A percentile compares a stretch with the other conserved stretches of the same genome.
These are phyloP conservation scores for Plenodomus biglobosus DNA, from an alignment of 2,329 filamentous ascomycete species.

Conservation along the genomic window DNA sequence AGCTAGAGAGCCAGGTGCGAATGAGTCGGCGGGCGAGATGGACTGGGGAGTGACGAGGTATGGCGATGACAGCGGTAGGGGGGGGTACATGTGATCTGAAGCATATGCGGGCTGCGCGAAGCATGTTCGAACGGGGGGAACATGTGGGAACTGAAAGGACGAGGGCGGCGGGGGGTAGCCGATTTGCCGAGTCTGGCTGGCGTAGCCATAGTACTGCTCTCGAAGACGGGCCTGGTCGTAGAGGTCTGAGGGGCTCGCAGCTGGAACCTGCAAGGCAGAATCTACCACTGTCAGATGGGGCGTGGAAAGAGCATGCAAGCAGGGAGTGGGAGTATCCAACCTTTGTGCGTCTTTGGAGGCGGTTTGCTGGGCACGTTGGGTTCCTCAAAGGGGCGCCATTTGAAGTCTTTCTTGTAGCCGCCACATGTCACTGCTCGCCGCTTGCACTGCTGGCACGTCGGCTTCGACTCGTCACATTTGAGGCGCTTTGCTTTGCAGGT, in stretches of 20 bases:
- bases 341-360: constrained; percentile 50
- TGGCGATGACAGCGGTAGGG: constrained; percentile 18
- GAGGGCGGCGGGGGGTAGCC: constrained; percentile 17
- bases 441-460: constrained; percentile 66
- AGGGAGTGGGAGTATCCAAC: too few relatives aligned
- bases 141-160: constrained; percentile 11
- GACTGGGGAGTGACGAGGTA: constrained; percentile 29
- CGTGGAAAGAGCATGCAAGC: not conserved
- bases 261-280: constrained; percentile 8
- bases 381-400: constrained; percentile 72
- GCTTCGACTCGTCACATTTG: constrained; percentile 74
- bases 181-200: constrained; percentile 7
- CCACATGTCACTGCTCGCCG: constrained; percentile 67
- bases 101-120: constrained; percentile 16
- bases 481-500: constrained; percentile 73
- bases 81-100: constrained; percentile 10
- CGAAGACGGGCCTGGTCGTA: constrained; percentile 1
- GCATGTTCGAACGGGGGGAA: constrained; percentile 9
- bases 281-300: constrained; percentile 16
- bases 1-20: constrained; percentile 39
- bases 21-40: constrained; percentile 33
- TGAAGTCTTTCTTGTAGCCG: constrained; percentile 75
- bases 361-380: constrained; percentile 55
- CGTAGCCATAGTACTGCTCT: constrained; percentile 11
- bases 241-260: constrained; percentile 5